Percentiles rank a stretch among this genome's conserved stretches.
Evolutionary conservation across 805 yeast species (phyloP).

Genomic region (Sugiyamaella marilandica): DNA sequence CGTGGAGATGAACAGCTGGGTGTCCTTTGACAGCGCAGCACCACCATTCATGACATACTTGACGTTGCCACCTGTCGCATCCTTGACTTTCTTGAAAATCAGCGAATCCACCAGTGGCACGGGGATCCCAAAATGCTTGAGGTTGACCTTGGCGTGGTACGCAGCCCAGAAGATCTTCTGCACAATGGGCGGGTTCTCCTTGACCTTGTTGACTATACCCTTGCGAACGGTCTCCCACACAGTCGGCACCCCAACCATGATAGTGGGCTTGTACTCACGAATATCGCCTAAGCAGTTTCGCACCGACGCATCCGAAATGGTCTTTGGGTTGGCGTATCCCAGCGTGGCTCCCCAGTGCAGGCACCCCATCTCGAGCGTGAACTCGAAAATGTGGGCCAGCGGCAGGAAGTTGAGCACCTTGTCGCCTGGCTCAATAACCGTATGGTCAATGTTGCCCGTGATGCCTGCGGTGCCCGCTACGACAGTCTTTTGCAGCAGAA

Average conservation of each 20-base stretch:
- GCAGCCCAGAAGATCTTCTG: slow-evolving; percentile 91
- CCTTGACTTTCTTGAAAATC: slow-evolving; percentile 81
- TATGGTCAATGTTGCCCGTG: slow-evolving; percentile 52
- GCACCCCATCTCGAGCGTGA: slow-evolving; percentile 72
- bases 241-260: slow-evolving; percentile 98
- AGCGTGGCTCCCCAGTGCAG: slow-evolving; percentile 86
- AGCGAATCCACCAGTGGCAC: slow-evolving; percentile 68
- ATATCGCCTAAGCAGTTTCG: slow-evolving; percentile 86
- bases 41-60: slow-evolving; percentile 82
- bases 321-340: slow-evolving; percentile 92
- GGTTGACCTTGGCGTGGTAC: slow-evolving; percentile 62
- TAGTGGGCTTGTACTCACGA: slow-evolving; percentile 78
- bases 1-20: slow-evolving; percentile 74
- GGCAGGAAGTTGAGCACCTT: slow-evolving; percentile 86
- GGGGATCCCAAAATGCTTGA: slow-evolving; percentile 66
- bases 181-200: slow-evolving; percentile 54
- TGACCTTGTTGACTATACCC: slow-evolving; percentile 77
- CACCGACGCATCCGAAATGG: slow-evolving; percentile 76
- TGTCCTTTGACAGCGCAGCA: slow-evolving; percentile 75
- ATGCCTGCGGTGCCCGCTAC: slow-evolving; percentile 88
- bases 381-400: slow-evolving; percentile 92
- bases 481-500: slow-evolving; percentile 59
- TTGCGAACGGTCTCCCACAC: slow-evolving; percentile 96
- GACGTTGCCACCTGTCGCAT: slow-evolving; percentile 91
- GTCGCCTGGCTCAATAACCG: slow-evolving; percentile 51